Base-by-base conservation (phyloP, 108 stramenopile genomes). In the Fistulifera solaris region DNA sequence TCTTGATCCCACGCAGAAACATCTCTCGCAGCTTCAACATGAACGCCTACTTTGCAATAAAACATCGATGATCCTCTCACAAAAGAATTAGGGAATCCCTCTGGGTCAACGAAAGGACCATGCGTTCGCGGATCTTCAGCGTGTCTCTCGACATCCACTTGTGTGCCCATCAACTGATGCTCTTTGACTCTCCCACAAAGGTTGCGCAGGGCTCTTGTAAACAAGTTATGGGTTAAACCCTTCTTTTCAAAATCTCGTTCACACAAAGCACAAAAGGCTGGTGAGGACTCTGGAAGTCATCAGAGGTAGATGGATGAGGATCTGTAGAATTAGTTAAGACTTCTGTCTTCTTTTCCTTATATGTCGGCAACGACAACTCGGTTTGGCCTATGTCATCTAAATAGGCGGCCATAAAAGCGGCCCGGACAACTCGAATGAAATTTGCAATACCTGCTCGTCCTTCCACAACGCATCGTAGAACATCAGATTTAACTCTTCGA, bases 51-150 rank as follows among this genome's bases (percentile, higher is more conserved):
- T 22, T 84, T 77, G 19, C 87, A 52, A 52, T 86, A 86, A n/a
- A 87, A 56, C 24, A 71, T 65, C 17, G 80, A 79, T 12, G 81
- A 61, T 16, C 85, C 90, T 39, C 80, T 66, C 1, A 92, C 84
- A 58, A 70, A 92, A 6, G 84, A 85, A 66, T 92, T 92, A 0
- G 89, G 89, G 56, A 87, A 92, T n/a, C 85, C 85, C 59, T 87
- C 89, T 15, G 85, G 83, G 15, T 78, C 72, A 24, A 83, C 79
- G 38, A 79, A 66, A 18, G 73, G 67, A 21, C 69, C 47, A n/a
- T 67, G 45, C 5, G 68, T 71, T n/a, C 76, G 42, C 18, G 71
- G 68, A 40, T 83, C 75, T 16, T 44, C 51, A 17, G 78, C 63
- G 8, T 78, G 62, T 40, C 80, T 72, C 56, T 76, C 84, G 28